A percentile compares a stretch with the other conserved stretches of the same genome.
Conservation (phyloP, 2,329 filamentous ascomycete species). For the Chrysoporthe austroafricana region DNA sequence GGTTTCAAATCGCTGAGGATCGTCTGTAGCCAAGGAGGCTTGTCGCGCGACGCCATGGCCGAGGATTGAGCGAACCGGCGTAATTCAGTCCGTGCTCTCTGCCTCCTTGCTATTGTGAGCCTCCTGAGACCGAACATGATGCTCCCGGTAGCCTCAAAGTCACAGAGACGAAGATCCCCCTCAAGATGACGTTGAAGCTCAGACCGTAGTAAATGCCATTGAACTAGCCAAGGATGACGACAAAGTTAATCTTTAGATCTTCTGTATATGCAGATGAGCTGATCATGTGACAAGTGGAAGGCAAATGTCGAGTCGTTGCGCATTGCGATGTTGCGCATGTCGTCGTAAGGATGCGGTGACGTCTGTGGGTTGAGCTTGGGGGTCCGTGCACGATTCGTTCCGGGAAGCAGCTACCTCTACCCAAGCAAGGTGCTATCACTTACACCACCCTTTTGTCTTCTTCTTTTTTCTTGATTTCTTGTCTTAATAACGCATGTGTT, state of each 20-base stretch:
- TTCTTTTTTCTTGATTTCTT: not conserved
- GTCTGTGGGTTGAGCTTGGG: slow-evolving; percentile 1
- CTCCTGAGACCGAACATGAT: slow-evolving; percentile 18
- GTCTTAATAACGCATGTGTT: not conserved
- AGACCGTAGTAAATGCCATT: not conserved
- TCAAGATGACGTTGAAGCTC: not conserved
- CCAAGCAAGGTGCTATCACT: slow-evolving; percentile 1
- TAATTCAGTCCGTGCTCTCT: not conserved
- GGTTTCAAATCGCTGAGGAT: slow-evolving; percentile 25
- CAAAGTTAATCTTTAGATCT: no score
- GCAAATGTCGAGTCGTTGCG: not conserved
- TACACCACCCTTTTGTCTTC: not conserved
- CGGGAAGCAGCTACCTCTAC: not conserved
- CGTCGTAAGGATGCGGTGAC: not conserved
- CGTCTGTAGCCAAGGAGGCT: slow-evolving; percentile 29
- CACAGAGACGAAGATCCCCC: not conserved
- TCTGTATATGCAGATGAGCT: not conserved
- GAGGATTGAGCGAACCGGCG: slow-evolving; percentile 11
- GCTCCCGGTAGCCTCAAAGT: not conserved
- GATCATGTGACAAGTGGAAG: not conserved
- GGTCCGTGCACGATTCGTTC: slow-evolving; percentile 3
- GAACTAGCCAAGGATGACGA: not conserved
- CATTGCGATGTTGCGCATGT: not conserved
- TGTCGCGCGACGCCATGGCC: slow-evolving; percentile 8
- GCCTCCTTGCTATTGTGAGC: not conserved